These are phyloP conservation scores for Tulasnella sp. DNA, from an alignment of 768 basidiomycete genomes.

Conservation along the genomic window DNA sequence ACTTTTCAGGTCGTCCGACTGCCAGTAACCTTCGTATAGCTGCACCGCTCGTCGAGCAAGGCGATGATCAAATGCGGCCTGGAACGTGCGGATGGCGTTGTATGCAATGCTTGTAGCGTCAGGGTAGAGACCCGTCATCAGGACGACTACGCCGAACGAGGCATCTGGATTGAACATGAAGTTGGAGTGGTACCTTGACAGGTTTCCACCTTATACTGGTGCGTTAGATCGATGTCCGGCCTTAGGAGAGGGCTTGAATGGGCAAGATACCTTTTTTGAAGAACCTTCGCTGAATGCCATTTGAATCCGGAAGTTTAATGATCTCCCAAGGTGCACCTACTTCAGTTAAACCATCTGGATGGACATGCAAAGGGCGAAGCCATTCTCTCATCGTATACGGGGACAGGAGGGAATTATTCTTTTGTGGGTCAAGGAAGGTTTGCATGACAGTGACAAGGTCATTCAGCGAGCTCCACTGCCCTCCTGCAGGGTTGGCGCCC, in stretches of 20 bases:
- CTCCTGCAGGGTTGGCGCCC: conserved; percentile 34
- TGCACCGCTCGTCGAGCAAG: conserved; percentile 7
- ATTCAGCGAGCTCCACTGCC: conserved; percentile 39
- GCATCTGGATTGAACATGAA: conserved; percentile 24
- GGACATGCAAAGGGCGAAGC: conserved; percentile 25
- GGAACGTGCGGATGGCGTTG: conserved; percentile 20
- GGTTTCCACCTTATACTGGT: conserved; percentile 21
- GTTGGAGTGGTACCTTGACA: conserved; percentile 22
- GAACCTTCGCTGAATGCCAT: conserved; percentile 19
- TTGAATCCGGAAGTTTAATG: conserved; percentile 16
- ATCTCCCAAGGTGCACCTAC: conserved; percentile 21
- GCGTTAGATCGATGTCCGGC: neutral
- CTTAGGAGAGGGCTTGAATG: neutral
- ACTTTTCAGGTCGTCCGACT: conserved; percentile 4
- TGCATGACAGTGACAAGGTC: conserved; percentile 37
- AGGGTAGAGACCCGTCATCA: conserved; percentile 20
- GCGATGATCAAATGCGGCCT: conserved; percentile 23
- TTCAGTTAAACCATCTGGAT: conserved; percentile 21
- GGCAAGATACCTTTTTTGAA: conserved; percentile 23
- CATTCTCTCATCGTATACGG: conserved; percentile 24
- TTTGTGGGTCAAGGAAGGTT: conserved; percentile 33
- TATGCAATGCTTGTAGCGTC: conserved; percentile 20
- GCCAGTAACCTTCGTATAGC: conserved; percentile 24
- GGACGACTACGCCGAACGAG: conserved; percentile 25
- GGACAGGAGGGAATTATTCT: conserved; percentile 20